These are phyloP conservation scores for Physcomitrellopsis africana DNA, from an alignment of 225 moss, liverwort and hornwort genomes.

Conservation along the genomic window DNA sequence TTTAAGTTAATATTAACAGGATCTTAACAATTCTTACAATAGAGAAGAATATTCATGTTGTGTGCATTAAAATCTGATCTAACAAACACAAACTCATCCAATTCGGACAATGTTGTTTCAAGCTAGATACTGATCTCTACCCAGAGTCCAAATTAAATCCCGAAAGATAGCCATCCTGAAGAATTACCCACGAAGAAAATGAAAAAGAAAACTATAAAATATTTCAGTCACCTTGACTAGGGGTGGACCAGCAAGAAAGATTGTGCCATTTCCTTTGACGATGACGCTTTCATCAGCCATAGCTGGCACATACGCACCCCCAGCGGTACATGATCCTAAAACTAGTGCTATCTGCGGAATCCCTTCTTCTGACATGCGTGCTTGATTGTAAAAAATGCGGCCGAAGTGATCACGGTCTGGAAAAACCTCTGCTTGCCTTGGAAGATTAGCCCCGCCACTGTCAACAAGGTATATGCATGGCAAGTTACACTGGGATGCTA, in stretches of 20 bases:
- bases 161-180: conserved; percentile 3
- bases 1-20: conserved; percentile 10
- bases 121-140: neutral
- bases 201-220: neutral
- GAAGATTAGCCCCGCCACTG: conserved; percentile 98
- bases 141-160: conserved; percentile 12
- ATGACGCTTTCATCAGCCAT: conserved; percentile 99
- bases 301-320: conserved; percentile 98
- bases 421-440: conserved; percentile 95
- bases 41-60: conserved; percentile 18
- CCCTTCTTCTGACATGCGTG: conserved; percentile 90
- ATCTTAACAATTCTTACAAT: conserved; percentile 22
- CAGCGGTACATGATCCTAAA: conserved; percentile 98
- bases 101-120: conserved; percentile 7
- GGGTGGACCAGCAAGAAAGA: conserved; percentile 96
- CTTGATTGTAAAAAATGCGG: conserved; percentile 97
- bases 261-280: conserved; percentile 96
- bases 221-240: conserved; percentile 77
- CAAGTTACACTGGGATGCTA: conserved; percentile 84
- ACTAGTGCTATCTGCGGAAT: conserved; percentile 97
- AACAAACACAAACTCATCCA: conserved; percentile 1
- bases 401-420: conserved; percentile 99
- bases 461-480: conserved; percentile 98
- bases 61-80: neutral
- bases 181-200: neutral